phyloP scores from a whole-genome alignment of 371 early-diverging fungal species.

The Chytridium lagenaria region DNA sequence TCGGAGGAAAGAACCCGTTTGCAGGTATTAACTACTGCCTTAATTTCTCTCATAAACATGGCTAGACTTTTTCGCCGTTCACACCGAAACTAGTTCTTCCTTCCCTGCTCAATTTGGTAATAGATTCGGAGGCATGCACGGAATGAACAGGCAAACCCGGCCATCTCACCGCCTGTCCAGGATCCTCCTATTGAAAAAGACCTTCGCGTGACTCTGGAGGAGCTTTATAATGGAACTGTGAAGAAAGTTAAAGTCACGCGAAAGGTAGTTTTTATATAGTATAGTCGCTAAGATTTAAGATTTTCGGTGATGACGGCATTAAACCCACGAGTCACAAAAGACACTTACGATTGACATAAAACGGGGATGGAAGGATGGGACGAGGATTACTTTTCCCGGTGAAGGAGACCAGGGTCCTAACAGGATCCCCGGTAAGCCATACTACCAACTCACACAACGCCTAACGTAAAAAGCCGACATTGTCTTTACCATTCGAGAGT shows the following conservation, averaged over 20 bases:
- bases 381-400: slow-evolving; percentile 58
- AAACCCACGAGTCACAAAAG: slow-evolving; percentile 43
- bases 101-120: slow-evolving; percentile 50
- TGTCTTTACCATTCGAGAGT: slow-evolving; percentile 56
- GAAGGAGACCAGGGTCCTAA: slow-evolving; percentile 64
- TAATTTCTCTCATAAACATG: neutral
- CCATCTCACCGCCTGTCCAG: slow-evolving; percentile 34
- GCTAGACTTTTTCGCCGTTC: slow-evolving; percentile 55
- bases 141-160: slow-evolving; percentile 48
- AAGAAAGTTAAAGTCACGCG: slow-evolving; percentile 57
- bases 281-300: slow-evolving; percentile 21
- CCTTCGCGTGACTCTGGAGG: slow-evolving; percentile 57
- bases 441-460: neutral
- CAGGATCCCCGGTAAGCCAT: slow-evolving; percentile 49
- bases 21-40: slow-evolving; percentile 32
- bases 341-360: slow-evolving; percentile 57
- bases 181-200: slow-evolving; percentile 48
- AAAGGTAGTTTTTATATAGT: slow-evolving; percentile 37
- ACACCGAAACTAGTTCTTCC: slow-evolving; percentile 34
- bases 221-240: slow-evolving; percentile 59
- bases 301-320: slow-evolving; percentile 50
- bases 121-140: slow-evolving; percentile 60
- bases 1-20: slow-evolving; percentile 63
- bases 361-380: slow-evolving; percentile 61
- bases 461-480: slow-evolving; percentile 63